Base-by-base conservation (phyloP, 2,329 filamentous ascomycete genomes). In the Colletotrichum sp. region DNA sequence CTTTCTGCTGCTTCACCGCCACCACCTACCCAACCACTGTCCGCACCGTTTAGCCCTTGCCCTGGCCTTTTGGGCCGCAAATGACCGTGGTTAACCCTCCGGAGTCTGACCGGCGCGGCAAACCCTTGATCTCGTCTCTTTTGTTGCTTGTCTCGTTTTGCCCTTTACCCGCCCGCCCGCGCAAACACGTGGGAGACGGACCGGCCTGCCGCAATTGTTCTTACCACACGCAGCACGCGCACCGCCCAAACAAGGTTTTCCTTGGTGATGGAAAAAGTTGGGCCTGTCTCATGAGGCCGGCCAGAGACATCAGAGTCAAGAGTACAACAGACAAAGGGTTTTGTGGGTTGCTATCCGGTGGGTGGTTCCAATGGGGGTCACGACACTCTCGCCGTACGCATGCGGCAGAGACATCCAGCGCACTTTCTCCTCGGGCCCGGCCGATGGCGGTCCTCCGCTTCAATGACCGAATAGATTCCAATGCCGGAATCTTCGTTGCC, bases 331-430 rank as follows among this genome's bases (percentile, higher is more conserved):
- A 68, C 66, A 68, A 68, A 68, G 66, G 66, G 14, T 60, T 36
- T 34, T 34, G 28, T 26, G 26, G 32, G 24, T 43, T 43, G n/a
- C 61, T 48, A 10, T 57, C n/a, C 32, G 66, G 28, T 26, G 43
- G 18, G n/a, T 13, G 43, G n/a, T 52, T 13, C 24, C 18, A 18
- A 32, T 34, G 12, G 14, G 32, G 39, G 21, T 28, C 55, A 18
- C 13, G 65, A 68, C 65, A 57, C 57, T 21, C 32, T 57, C 71
- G 66, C 71, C 57, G 39, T 63, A 71, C 72, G 72, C 72, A 66
- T 74, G 68, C 72, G 72, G 68, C 43, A 71, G 34, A 52, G 59
- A 34, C 69, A 52, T n/a, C 6, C 39, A n/a, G 9, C 8, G 21
- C 21, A n/a, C 9, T 9, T 57, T 24, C 30, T 57, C 39, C 57